Base-by-base conservation (phyloP, 495 filamentous ascomycete genomes). In the Xylaria bambusicola region DNA sequence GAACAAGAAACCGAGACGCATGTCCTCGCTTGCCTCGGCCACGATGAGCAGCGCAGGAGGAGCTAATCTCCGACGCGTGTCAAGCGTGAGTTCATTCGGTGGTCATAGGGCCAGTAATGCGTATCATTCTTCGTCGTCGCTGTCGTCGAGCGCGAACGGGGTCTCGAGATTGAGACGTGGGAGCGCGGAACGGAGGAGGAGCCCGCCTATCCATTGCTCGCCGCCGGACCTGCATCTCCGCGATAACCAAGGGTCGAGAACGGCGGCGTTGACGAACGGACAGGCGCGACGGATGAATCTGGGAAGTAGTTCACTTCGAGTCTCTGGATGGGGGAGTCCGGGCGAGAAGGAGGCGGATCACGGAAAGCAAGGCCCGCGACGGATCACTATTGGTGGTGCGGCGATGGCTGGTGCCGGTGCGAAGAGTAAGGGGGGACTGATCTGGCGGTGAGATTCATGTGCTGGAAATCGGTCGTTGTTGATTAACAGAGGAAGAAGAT, bases 201-300 rank as follows among this genome's bases (percentile, higher is more conserved):
- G 73, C 48, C 76, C 77, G 15, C 77, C 78, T 27, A 74, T 80
- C 54, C 63, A 67, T 27, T 80, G 74, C 56, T 76, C 76, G 40
- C 77, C 78, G 26, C 71, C 72, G n/a, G 71, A 71, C 9, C 35
- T 61, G 26, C 36, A 67, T 7, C 40, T 61, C 26, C 49, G 42
- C 26, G 58, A 53, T n/a, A n/a, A n/a, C 20, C 5, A 57, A 10
- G 51, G 47, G 1, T 52, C 49, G 5, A 60, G 56, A 33, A 55
- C 60, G 4, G 48, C 55, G 20, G 52, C 58, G 2, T 68, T 81
- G 52, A 79, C 77, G 17, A 61, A 71, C 1, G 75, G 75, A 2
- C 75, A 79, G 55, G 77, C 76, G 13, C 61, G 77, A 40, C 68
- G 76, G 23, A 81, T 80, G 74, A 71, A 74, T 44, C 63, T 80